Base-by-base conservation (phyloP, 2,329 filamentous ascomycete species). In the Elsinoe necatrix region DNA sequence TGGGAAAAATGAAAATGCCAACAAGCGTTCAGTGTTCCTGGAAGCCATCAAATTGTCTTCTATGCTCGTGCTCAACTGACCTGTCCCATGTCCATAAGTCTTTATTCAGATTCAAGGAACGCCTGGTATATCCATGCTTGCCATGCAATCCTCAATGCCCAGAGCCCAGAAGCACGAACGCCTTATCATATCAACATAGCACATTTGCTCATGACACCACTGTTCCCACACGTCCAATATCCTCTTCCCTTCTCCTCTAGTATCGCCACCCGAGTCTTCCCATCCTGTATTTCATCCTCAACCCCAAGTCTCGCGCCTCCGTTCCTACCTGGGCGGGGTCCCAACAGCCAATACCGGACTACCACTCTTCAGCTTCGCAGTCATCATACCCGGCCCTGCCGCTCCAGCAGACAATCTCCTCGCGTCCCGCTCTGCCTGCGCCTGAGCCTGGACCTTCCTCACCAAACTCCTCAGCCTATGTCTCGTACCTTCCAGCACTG, bases 401-500 rank as follows among this genome's bases (percentile, higher is more conserved):
- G 21, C 23, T 3, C 41, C 41, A 23, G 41, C 12, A 37, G 45
- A 50, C 4, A 31, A 14, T 11, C 48, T 16, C 25, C 48, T 52
- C 31, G 20, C 20, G 18, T 56, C 52, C 20, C 52, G 37, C 42
- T 55, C 55, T n/a, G 59, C 18, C 43, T 31, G 16, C n/a, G 34
- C 12, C 29, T 60, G 59, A 18, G 47, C 48, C 18, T 34, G 42
- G 34, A 60, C 47, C 55, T 60, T 60, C 16, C 55, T 47, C 8
- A 56, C 35, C 12, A 59, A 37, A 20, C 51, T 37, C 43, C 55
- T 45, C 4, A 60, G 55, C n/a, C 59, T 35, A 25, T 56, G 54
- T 12, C 47, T 37, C 7, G 57, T 60, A n/a, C 56, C 48, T 41
- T 60, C 56, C 11, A 60, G 56, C 37, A 60, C 59, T 60, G 25